Conservation (phyloP, 2,329 filamentous ascomycete species). For the Lanzia echinophila region DNA sequence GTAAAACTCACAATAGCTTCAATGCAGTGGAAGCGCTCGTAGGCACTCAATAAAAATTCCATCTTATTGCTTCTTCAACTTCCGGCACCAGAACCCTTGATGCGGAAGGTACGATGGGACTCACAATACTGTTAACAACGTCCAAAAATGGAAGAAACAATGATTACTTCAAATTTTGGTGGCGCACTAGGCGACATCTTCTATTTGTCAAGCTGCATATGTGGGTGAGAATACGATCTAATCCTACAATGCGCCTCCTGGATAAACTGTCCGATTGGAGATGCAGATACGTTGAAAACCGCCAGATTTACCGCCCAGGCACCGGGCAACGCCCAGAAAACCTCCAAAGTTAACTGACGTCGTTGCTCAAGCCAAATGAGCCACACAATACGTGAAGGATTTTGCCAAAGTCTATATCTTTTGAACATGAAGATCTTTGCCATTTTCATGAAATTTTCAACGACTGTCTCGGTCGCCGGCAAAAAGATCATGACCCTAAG, state of each 20-base stretch:
- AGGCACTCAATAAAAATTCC: neutral
- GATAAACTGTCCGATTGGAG: neutral
- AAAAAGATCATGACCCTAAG: neutral
- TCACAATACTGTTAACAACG: neutral
- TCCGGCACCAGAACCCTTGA: neutral
- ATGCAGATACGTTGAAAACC: neutral
- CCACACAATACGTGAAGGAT: too few species aligned
- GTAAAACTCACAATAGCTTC: too few species aligned
- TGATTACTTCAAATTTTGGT: neutral
- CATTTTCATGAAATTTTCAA: neutral
- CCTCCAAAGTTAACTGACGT: too few species aligned
- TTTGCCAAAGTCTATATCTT: neutral
- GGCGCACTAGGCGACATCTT: neutral
- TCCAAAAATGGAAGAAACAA: neutral
- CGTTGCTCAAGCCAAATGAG: too few species aligned
- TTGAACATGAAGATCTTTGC: neutral
- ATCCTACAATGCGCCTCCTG: neutral
- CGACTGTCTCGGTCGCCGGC: neutral
- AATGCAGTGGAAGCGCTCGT: neutral
- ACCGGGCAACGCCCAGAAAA: neutral
- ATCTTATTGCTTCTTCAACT: neutral
- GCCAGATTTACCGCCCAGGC: neutral
- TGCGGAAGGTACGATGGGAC: neutral
- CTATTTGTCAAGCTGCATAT: neutral
- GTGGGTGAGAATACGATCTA: neutral